Evolutionary conservation across 2,329 filamentous ascomycete genomes (phyloP).

Genomic region (Amesomyces nigricolor): DNA sequence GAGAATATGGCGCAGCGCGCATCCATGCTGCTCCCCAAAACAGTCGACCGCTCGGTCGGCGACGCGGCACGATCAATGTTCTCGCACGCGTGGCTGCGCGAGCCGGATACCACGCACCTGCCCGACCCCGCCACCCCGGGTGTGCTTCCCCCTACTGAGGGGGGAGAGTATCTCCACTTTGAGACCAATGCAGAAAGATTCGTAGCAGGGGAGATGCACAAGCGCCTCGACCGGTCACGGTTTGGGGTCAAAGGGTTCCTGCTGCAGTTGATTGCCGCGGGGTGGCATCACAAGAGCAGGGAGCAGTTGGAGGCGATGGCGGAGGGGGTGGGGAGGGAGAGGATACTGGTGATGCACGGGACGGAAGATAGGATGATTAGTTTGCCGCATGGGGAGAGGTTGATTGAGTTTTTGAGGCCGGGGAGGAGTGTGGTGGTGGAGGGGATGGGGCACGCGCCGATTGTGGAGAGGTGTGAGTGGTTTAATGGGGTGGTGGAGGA

Average conservation of each 20-base stretch:
- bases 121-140: constrained; percentile 41
- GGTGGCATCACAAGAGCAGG: constrained; percentile 70
- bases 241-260: constrained; percentile 67
- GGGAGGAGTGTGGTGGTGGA: constrained; percentile 58
- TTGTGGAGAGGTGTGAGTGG: constrained; percentile 65
- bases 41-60: constrained; percentile 59
- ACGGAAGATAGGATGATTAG: constrained; percentile 72
- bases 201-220: constrained; percentile 70
- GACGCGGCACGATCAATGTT: constrained; percentile 65
- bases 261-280: constrained; percentile 71
- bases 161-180: constrained; percentile 48
- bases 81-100: constrained; percentile 53
- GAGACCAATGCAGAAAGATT: constrained; percentile 76
- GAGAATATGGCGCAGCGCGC: constrained; percentile 58
- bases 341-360: constrained; percentile 76
- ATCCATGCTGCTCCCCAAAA: constrained; percentile 58
- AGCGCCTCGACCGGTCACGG: constrained; percentile 54
- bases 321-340: constrained; percentile 62
- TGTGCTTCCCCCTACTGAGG: constrained; percentile 29
- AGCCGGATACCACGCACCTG: constrained; percentile 53
- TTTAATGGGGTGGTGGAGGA: constrained; percentile 60
- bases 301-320: constrained; percentile 61
- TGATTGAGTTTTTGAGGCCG: constrained; percentile 61
- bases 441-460: constrained; percentile 68
- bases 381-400: constrained; percentile 60